Conservation (phyloP, 2,329 filamentous ascomycete genomes). For the Hymenoscyphus linearis region DNA sequence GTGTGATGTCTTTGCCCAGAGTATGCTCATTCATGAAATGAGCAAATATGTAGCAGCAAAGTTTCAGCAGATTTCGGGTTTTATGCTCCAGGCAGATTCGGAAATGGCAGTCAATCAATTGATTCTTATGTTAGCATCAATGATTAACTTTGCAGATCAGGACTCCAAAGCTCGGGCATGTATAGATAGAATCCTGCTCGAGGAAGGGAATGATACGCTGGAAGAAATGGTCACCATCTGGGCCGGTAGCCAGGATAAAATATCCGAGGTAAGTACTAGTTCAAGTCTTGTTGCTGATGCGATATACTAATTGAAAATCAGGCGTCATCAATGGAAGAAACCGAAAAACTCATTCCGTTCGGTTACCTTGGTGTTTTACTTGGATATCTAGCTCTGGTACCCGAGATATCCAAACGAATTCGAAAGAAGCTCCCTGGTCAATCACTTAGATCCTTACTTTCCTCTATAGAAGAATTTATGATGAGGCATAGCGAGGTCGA, state of each 20-base stretch:
- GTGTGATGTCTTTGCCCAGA: conserved; percentile 63
- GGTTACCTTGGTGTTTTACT: conserved; percentile 83
- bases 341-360: conserved; percentile 73
- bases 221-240: conserved; percentile 60
- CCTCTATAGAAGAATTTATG: conserved; percentile 58
- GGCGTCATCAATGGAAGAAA: conserved; percentile 69
- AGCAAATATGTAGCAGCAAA: conserved; percentile 46
- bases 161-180: conserved; percentile 55
- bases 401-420: conserved; percentile 39
- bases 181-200: conserved; percentile 37
- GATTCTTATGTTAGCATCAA: conserved; percentile 71
- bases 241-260: conserved; percentile 58
- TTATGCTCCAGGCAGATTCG: conserved; percentile 45
- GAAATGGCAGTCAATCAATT: conserved; percentile 60
- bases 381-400: conserved; percentile 68
- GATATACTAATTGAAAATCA: conserved; percentile 32
- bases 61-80: conserved; percentile 44
- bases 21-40: conserved; percentile 46
- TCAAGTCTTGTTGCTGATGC: background rate
- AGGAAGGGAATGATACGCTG: conserved; percentile 41
- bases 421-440: conserved; percentile 39
- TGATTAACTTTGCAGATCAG: conserved; percentile 85
- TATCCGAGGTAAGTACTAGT: conserved; percentile 56
- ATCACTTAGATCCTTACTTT: conserved; percentile 45
- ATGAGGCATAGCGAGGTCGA: conserved; percentile 56